Conservation (phyloP, 495 filamentous ascomycete species). For the Xylaria acuta region DNA sequence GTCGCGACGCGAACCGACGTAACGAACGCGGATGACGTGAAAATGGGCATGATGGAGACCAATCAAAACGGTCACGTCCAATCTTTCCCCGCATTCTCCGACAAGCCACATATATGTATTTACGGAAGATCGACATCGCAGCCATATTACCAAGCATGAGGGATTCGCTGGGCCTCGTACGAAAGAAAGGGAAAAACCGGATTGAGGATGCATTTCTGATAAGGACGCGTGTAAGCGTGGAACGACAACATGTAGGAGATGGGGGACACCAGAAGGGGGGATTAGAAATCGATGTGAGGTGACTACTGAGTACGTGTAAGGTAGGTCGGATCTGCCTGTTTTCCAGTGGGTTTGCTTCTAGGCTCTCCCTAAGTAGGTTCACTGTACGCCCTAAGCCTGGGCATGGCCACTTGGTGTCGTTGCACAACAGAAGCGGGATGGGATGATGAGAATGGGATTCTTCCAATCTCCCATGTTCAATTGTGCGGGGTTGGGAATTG, state of each 20-base stretch:
- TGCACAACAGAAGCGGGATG: background rate
- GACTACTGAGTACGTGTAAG: background rate
- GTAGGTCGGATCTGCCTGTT: background rate
- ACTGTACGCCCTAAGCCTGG: background rate
- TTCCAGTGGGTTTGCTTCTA: background rate
- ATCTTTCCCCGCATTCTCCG: constrained; percentile 18
- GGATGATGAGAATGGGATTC: constrained; percentile 24
- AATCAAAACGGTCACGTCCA: constrained; percentile 19
- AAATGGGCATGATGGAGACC: background rate
- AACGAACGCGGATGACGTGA: constrained; percentile 17
- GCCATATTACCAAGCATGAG: constrained; percentile 7
- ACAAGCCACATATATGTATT: background rate
- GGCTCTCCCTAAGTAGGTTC: background rate
- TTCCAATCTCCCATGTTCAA: constrained; percentile 26
- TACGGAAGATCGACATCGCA: constrained; percentile 20
- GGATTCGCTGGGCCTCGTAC: background rate
- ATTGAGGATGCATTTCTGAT: background rate
- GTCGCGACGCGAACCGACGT: background rate
- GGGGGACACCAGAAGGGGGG: background rate
- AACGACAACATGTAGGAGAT: background rate
- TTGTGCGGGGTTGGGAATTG: constrained; percentile 1
- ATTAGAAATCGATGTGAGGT: background rate
- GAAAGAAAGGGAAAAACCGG: background rate
- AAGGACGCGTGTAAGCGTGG: constrained; percentile 15
- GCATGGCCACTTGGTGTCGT: background rate